Conservation (phyloP, 2,329 filamentous ascomycete genomes). For the Fusarium xyrophilum region DNA sequence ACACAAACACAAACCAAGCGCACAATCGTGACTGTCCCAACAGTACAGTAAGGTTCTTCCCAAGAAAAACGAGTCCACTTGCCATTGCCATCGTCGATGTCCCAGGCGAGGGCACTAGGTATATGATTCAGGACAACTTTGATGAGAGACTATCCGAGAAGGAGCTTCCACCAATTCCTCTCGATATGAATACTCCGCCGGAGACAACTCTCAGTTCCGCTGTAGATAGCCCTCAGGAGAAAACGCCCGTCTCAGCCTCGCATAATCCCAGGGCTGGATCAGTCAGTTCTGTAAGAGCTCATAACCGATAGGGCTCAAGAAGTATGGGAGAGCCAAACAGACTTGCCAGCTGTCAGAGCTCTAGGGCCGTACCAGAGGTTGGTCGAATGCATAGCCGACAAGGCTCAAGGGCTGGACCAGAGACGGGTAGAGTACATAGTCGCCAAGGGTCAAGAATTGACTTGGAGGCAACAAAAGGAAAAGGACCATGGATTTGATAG, state of each 20-base stretch:
- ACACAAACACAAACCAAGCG: slow-evolving; percentile 41
- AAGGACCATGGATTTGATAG: slow-evolving; percentile 31
- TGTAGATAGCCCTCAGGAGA: slow-evolving; percentile 56
- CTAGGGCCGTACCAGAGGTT: slow-evolving; percentile 3
- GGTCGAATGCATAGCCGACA: slow-evolving; percentile 26
- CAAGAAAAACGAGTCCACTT: slow-evolving; percentile 37
- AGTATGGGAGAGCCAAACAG: slow-evolving; percentile 17
- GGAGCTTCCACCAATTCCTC: slow-evolving; percentile 49
- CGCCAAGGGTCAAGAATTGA: slow-evolving; percentile 18
- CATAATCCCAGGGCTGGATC: slow-evolving; percentile 29
- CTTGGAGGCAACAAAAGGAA: slow-evolving; percentile 19
- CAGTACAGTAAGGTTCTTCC: slow-evolving; percentile 22
- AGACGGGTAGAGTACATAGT: slow-evolving; percentile 7
- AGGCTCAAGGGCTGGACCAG: slow-evolving; percentile 11
- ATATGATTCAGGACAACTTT: slow-evolving; percentile 34
- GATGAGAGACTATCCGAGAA: slow-evolving; percentile 42
- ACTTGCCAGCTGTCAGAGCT: slow-evolving; percentile 29
- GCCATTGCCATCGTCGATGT: slow-evolving; percentile 40
- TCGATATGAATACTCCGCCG: slow-evolving; percentile 31
- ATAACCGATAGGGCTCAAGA: slow-evolving; percentile 28
- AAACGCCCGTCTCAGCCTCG: slow-evolving; percentile 22
- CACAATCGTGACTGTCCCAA: slow-evolving; percentile 49
- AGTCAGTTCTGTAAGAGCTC: slow-evolving; percentile 24
- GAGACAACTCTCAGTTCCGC: slow-evolving; percentile 57
- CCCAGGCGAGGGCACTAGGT: slow-evolving; percentile 34